Evolutionary conservation across 202 grass and related monocot species (phyloP), one percentile per base, ranked within the genome.

Genomic region (Panicum virgatum): DNA sequence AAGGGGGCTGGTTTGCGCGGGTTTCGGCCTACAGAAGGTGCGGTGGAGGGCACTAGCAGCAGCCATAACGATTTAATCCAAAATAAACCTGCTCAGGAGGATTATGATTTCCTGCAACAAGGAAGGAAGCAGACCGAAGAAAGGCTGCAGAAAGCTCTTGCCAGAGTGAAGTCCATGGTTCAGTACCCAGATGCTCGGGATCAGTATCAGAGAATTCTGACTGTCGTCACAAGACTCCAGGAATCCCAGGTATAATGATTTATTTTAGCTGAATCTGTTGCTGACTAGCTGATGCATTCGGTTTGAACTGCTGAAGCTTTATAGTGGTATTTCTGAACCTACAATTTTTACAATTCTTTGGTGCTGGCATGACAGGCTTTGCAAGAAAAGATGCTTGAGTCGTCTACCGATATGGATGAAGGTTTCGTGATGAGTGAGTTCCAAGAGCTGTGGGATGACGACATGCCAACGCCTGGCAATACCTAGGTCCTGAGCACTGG

Each of bases 111-210:
- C 86, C 86, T 98, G 57, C 89, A 86, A 86, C 82, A 90, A 85
- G 92, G 96, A 39, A 84, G 92, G 81, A 92, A 86, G 69, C 96
- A 96, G 63, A 89, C 92, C 15, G 96, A 98, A 84, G 89, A 86
- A 75, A 93, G 92, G n/a, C 69, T 98, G 79, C 90, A 96, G 83
- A 98, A 88, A 90, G 96, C 96, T 68, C 96, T 98, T 87, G 85
- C 86, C 32, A 96, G 96, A 83, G 96, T 98, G 30, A 98, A 90
- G 70, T 98, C 96, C 62, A 98, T 98, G 96, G 96, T 82, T 76
- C 96, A 96, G 78, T 98, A 98, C 83, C 91, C 92, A n/a, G 96
- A 98, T 46, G 96, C 96, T 34, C 92, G 96, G 85, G 96, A 95
- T 80, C 96, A 98, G 62, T 96, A 98, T 72, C 77, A 86, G 30